These are phyloP conservation scores for Erigeron canadensis DNA, from an alignment of 129 eudicot genomes.

Conservation along the genomic window DNA sequence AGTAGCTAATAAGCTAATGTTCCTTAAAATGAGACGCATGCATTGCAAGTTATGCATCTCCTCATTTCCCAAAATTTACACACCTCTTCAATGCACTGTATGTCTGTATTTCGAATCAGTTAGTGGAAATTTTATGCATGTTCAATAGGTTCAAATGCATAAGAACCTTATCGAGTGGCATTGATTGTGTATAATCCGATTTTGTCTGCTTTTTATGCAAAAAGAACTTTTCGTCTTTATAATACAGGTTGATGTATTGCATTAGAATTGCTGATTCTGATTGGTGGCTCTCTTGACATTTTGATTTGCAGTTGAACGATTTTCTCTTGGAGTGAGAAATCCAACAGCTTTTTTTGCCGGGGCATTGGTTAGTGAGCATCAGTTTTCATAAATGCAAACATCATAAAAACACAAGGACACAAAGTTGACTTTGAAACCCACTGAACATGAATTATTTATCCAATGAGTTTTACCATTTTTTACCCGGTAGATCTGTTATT, in stretches of 20 bases:
- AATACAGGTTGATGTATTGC: slow-evolving; percentile 16
- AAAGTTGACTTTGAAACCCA: not conserved
- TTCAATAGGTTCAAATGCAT: not conserved
- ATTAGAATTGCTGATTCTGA: not conserved
- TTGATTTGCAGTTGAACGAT: slow-evolving; percentile 76
- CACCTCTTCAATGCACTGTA: not conserved
- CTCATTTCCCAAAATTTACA: not conserved
- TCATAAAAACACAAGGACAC: slow-evolving; percentile 4
- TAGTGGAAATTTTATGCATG: too few species aligned
- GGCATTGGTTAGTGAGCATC: slow-evolving; percentile 64
- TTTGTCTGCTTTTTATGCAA: not conserved
- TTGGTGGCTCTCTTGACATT: slow-evolving; percentile 25
- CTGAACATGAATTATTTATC: not conserved
- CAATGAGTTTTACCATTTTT: not conserved
- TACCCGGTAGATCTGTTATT: not conserved
- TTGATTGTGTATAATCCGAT: not conserved
- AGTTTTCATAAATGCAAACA: not conserved
- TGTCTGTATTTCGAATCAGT: too few species aligned
- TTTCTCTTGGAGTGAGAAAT: slow-evolving; percentile 95
- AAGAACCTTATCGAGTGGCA: not conserved
- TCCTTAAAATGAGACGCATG: too few species aligned
- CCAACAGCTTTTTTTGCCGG: slow-evolving; percentile 97
- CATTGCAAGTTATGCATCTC: too few species aligned
- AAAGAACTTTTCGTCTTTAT: not conserved
- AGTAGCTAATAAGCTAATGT: too few species aligned